phyloP scores from a whole-genome alignment of 345 rosid genomes.

The Populus nigra region DNA sequence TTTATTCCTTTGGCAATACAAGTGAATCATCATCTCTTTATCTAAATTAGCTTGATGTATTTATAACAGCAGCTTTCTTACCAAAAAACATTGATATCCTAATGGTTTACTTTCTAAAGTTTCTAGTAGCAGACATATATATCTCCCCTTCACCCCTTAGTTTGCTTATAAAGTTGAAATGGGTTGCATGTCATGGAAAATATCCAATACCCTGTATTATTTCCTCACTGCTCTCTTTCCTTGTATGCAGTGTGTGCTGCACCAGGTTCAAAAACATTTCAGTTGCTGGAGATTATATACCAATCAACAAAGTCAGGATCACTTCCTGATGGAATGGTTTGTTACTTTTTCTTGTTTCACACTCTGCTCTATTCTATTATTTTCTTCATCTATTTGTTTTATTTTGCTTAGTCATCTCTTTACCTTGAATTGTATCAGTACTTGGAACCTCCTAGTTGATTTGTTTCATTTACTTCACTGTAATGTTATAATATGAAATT shows the following conservation, averaged over 20 bases:
- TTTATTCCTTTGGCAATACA: not conserved
- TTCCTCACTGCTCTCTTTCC: not conserved
- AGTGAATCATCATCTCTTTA: not conserved
- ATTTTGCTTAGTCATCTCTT: conserved; percentile 1
- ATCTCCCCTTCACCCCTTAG: not conserved
- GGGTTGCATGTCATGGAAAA: not conserved
- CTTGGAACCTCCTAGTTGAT: conserved; percentile 3
- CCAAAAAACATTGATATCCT: too few species aligned
- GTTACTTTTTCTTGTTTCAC: conserved; percentile 17
- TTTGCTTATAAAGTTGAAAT: not conserved
- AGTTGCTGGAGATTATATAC: conserved; percentile 82
- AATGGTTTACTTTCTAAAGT: too few species aligned
- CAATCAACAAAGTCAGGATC: conserved; percentile 60
- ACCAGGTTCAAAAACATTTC: conserved; percentile 97
- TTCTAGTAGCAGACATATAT: too few species aligned
- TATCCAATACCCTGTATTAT: not conserved
- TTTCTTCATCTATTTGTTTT: conserved; percentile 1
- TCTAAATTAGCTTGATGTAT: not conserved
- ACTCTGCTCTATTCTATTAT: not conserved
- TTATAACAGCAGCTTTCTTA: too few species aligned
- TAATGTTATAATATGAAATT: conserved; percentile 9
- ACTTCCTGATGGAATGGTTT: conserved; percentile 80
- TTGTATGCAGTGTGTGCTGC: conserved; percentile 83
- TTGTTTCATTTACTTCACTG: not conserved
- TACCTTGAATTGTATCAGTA: not conserved